These are phyloP conservation scores for Penicillium antarcticum DNA, from an alignment of 495 filamentous ascomycete species.

Conservation along the genomic window DNA sequence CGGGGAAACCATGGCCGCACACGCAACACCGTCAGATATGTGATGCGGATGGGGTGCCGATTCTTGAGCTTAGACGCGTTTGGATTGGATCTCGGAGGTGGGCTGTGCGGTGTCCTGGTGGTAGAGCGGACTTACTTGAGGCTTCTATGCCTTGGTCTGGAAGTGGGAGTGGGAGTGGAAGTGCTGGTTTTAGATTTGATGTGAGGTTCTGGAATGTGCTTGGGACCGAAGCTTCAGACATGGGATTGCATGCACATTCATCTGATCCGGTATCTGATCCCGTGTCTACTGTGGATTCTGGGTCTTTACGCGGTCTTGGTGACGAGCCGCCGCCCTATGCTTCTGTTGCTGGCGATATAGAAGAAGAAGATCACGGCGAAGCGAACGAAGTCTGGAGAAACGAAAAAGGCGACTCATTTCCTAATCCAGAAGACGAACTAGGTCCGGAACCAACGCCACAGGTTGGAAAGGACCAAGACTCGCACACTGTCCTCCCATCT, in stretches of 20 bases:
- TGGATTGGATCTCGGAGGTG: conserved; percentile 13
- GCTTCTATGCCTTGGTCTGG: conserved; percentile 1
- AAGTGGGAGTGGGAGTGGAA: conserved; percentile 7
- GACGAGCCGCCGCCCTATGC: conserved; percentile 1
- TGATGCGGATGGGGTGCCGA: conserved; percentile 6
- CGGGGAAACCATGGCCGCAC: conserved; percentile 17
- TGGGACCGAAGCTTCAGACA: background rate
- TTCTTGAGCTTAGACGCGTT: conserved; percentile 16
- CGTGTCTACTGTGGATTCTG: background rate
- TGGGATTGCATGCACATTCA: background rate
- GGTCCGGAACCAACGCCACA: background rate
- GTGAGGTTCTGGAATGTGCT: conserved; percentile 19
- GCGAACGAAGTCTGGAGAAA: background rate
- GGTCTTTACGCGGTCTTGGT: background rate
- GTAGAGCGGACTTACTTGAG: background rate
- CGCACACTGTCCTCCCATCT: background rate
- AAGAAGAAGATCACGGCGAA: background rate
- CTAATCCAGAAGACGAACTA: too few relatives aligned
- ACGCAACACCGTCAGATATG: conserved; percentile 16
- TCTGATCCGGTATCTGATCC: background rate
- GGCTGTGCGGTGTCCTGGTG: background rate
- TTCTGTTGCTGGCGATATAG: background rate
- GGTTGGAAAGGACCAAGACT: background rate
- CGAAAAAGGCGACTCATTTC: background rate
- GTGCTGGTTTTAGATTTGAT: background rate